phyloP scores from a whole-genome alignment of 1,284 basidiomycete genomes.

The Marasmius oreades region DNA sequence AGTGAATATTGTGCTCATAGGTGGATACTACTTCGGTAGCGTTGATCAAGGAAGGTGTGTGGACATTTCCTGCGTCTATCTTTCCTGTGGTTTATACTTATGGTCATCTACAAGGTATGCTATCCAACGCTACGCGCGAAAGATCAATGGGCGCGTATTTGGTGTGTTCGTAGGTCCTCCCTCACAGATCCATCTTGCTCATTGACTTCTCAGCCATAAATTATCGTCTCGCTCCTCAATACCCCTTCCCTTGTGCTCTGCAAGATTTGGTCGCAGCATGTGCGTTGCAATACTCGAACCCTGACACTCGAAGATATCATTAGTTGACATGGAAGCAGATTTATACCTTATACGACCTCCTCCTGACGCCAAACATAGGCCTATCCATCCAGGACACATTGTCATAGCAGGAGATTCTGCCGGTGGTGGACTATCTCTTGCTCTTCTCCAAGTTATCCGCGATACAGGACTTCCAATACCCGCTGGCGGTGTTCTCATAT shows the following conservation, averaged over 20 bases:
- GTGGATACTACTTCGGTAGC: constrained; percentile 82
- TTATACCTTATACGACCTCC: constrained; percentile 59
- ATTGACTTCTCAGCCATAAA: constrained; percentile 62
- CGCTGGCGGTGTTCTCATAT: constrained; percentile 82
- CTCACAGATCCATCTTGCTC: constrained; percentile 8
- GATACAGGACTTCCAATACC: constrained; percentile 82
- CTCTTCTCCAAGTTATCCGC: constrained; percentile 88
- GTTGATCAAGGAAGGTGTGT: constrained; percentile 70
- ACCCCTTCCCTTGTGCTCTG: constrained; percentile 94
- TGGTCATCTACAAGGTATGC: constrained; percentile 52
- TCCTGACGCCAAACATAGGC: constrained; percentile 65
- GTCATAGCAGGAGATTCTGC: constrained; percentile 92
- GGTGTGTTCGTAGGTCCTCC: constrained; percentile 37
- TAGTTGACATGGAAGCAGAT: constrained; percentile 29
- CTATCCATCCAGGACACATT: constrained; percentile 82
- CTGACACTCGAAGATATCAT: background rate
- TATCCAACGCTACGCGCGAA: constrained; percentile 84
- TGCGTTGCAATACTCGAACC: constrained; percentile 33
- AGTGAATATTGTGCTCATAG: constrained; percentile 29
- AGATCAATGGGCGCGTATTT: constrained; percentile 86
- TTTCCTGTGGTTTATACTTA: background rate
- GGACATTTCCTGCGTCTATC: background rate
- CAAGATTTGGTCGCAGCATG: constrained; percentile 87
- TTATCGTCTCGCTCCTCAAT: constrained; percentile 90
- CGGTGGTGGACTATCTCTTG: constrained; percentile 85